Percentiles rank a stretch among this genome's conserved stretches.
Evolutionary conservation across 352 stramenopile genomes (phyloP).

Genomic region (Globisporangium spinosum): DNA sequence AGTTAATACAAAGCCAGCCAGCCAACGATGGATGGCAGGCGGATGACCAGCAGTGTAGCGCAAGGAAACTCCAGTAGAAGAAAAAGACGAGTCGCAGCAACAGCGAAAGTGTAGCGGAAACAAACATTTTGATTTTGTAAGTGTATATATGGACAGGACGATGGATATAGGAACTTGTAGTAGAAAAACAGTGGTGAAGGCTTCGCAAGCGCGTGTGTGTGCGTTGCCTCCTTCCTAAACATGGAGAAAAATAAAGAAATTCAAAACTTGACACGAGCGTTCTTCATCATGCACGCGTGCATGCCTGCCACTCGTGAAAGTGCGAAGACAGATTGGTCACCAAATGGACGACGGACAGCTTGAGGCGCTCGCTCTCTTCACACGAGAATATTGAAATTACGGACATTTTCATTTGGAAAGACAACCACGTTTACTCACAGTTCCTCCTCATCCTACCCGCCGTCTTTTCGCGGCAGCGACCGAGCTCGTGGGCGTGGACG

Average conservation of each 20-base stretch:
- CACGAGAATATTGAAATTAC: neutral
- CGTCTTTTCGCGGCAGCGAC: constrained; percentile 18
- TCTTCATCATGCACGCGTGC: neutral
- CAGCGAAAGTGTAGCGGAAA: neutral
- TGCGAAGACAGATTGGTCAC: too few species aligned
- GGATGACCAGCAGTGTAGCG: neutral
- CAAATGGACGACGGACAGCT: too few species aligned
- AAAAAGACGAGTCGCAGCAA: neutral
- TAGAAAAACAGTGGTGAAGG: constrained; percentile 1
- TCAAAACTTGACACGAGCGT: neutral
- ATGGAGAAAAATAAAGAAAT: constrained; percentile 5
- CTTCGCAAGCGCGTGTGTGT: neutral
- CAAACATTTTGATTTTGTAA: constrained; percentile 11
- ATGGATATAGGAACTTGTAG: constrained; percentile 9
- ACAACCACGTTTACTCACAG: neutral
- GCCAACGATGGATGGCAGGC: neutral
- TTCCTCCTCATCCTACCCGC: constrained; percentile 7
- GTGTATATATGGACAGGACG: constrained; percentile 16
- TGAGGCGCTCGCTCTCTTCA: neutral
- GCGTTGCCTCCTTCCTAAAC: neutral
- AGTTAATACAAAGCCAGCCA: neutral
- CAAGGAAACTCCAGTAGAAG: neutral
- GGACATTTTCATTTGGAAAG: neutral
- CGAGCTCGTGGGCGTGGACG: constrained; percentile 20
- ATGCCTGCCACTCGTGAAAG: too few species aligned